These are phyloP conservation scores for Aspergillus luchuensis DNA, from an alignment of 2,329 filamentous ascomycete genomes.

Conservation along the genomic window DNA sequence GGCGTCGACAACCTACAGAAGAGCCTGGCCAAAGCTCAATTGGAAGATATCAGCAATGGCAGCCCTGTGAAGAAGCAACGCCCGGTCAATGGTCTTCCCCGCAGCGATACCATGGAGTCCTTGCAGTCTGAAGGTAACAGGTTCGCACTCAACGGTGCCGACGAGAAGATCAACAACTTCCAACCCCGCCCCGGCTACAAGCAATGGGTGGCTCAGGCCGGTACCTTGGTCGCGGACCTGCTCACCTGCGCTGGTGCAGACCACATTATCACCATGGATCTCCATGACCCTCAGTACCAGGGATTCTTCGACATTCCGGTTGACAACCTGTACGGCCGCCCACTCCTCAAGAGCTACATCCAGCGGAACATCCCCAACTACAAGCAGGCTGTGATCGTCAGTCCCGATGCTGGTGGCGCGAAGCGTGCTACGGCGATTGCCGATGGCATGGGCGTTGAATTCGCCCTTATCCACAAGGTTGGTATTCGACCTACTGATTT, in stretches of 20 bases:
- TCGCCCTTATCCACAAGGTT: slow-evolving; percentile 98
- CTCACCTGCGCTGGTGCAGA: slow-evolving; percentile 94
- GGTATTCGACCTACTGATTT: slow-evolving; percentile 25
- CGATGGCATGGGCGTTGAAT: slow-evolving; percentile 88
- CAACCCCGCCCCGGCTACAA: slow-evolving; percentile 91
- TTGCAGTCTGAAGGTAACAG: slow-evolving; percentile 34
- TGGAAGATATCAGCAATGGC: slow-evolving; percentile 54
- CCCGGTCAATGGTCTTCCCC: slow-evolving; percentile 44
- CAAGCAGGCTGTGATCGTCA: slow-evolving; percentile 87
- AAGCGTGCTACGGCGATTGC: slow-evolving; percentile 96
- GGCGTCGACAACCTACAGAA: slow-evolving; percentile 69
- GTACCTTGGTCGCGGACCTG: slow-evolving; percentile 90
- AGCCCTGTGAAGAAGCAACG: slow-evolving; percentile 46
- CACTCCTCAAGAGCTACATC: slow-evolving; percentile 63
- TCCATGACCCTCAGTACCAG: slow-evolving; percentile 95
- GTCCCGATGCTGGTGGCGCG: slow-evolving; percentile 92
- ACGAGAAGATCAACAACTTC: slow-evolving; percentile 65
- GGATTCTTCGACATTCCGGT: slow-evolving; percentile 99
- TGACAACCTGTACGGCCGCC: slow-evolving; percentile 83
- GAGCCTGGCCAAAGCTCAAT: slow-evolving; percentile 68
- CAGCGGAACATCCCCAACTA: slow-evolving; percentile 82
- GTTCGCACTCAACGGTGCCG: slow-evolving; percentile 54
- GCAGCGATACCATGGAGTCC: slow-evolving; percentile 43
- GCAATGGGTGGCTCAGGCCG: slow-evolving; percentile 97
- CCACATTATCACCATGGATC: slow-evolving; percentile 96